These are phyloP conservation scores for Hemerocallis citrina DNA, from an alignment of 106 monocot species.

Conservation along the genomic window DNA sequence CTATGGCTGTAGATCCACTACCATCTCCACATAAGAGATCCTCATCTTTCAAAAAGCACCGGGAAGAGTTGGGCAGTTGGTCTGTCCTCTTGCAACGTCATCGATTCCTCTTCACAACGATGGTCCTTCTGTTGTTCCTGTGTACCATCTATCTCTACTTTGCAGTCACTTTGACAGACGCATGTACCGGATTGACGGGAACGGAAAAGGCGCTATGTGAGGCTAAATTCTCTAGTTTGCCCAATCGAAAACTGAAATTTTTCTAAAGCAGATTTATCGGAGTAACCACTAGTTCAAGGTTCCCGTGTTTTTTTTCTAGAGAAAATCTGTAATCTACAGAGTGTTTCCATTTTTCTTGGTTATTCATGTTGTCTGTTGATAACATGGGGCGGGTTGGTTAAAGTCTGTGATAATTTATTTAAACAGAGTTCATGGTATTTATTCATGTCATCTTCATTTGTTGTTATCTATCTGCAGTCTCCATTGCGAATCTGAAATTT, in stretches of 20 bases:
- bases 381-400: too few species aligned
- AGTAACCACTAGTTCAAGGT: too few species aligned
- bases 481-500: too few species aligned
- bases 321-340: too few species aligned
- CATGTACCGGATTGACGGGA: slow-evolving; percentile 46
- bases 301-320: too few species aligned
- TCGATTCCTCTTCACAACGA: slow-evolving; percentile 72
- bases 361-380: too few species aligned
- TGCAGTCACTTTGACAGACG: slow-evolving; percentile 50
- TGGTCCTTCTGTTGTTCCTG: slow-evolving; percentile 52
- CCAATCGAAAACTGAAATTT: slow-evolving; percentile 54
- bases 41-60: slow-evolving; percentile 32
- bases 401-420: too few species aligned
- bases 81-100: slow-evolving; percentile 53
- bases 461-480: too few species aligned
- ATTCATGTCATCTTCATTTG: too few species aligned
- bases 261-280: too few species aligned
- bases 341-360: too few species aligned
- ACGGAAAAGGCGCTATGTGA: slow-evolving; percentile 45
- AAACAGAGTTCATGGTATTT: too few species aligned
- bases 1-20: slow-evolving; percentile 53
- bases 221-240: slow-evolving; percentile 35
- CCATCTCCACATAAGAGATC: slow-evolving; percentile 67
- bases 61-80: slow-evolving; percentile 55
- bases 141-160: slow-evolving; percentile 89